A percentile compares a stretch with the other conserved stretches of the same genome.
phyloP scores from a whole-genome alignment of 345 rosid genomes.

The Cardamine chenopodiifolia region DNA sequence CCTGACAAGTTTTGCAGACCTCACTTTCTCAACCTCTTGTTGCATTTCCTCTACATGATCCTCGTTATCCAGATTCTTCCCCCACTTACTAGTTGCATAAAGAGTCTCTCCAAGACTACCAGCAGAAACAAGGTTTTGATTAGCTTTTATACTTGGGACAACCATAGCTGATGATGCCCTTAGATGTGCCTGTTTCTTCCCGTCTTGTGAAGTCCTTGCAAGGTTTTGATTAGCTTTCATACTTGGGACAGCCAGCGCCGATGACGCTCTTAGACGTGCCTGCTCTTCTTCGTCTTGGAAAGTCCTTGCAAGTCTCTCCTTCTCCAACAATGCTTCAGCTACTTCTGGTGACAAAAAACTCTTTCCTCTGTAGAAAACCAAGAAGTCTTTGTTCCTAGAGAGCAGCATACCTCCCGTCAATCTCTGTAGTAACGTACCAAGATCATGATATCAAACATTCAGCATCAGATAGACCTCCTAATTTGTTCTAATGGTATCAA shows the following conservation, averaged over 20 bases:
- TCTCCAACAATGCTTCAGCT: conserved; percentile 75
- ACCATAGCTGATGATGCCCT: conserved; percentile 70
- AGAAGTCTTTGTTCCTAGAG: conserved; percentile 84
- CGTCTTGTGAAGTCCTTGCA: conserved; percentile 56
- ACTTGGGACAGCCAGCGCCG: conserved; percentile 54
- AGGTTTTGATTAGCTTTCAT: conserved; percentile 45
- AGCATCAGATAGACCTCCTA: not conserved
- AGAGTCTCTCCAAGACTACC: conserved; percentile 90
- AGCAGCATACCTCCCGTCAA: conserved; percentile 87
- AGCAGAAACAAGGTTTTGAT: conserved; percentile 55
- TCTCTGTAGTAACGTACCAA: conserved; percentile 58
- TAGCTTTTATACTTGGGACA: conserved; percentile 44
- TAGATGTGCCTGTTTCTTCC: conserved; percentile 81
- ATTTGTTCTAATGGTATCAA: not conserved
- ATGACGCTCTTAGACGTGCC: conserved; percentile 82
- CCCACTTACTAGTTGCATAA: conserved; percentile 85
- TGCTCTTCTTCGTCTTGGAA: conserved; percentile 91
- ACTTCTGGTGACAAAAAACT: conserved; percentile 74
- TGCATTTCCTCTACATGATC: conserved; percentile 55
- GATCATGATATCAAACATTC: conserved; percentile 20
- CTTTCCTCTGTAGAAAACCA: conserved; percentile 96
- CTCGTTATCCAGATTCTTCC: conserved; percentile 61
- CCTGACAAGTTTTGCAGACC: conserved; percentile 64
- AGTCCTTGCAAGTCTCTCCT: conserved; percentile 69
- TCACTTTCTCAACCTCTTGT: conserved; percentile 68